Percentiles rank a stretch among this genome's conserved stretches.
Conservation (phyloP, 2,329 filamentous ascomycete genomes). For the Trichoderma atrobrunneum region DNA sequence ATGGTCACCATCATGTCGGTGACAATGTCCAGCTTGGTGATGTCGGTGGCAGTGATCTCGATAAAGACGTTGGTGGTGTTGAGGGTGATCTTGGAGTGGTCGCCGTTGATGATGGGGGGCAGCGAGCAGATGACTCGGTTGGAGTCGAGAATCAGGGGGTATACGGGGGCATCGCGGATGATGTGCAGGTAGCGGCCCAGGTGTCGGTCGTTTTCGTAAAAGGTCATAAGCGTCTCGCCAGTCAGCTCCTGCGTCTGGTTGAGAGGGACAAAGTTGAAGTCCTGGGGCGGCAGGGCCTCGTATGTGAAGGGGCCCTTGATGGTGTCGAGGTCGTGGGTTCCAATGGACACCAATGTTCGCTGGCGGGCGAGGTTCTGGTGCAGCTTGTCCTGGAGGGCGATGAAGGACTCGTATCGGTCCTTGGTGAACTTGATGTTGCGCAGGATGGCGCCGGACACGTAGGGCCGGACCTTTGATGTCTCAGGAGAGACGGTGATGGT, state of each 20-base stretch:
- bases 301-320: conserved; percentile 95
- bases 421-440: conserved; percentile 89
- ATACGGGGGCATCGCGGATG: conserved; percentile 87
- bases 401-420: conserved; percentile 94
- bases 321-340: conserved; percentile 93
- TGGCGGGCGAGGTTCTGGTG: conserved; percentile 94
- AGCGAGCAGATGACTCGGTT: conserved; percentile 86
- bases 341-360: conserved; percentile 91
- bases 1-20: conserved; percentile 94
- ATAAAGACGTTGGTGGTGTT: conserved; percentile 94
- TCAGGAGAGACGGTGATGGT: conserved; percentile 75
- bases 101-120: conserved; percentile 95
- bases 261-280: conserved; percentile 86
- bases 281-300: conserved; percentile 84
- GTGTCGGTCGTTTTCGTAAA: conserved; percentile 94
- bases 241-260: conserved; percentile 91
- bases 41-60: conserved; percentile 93
- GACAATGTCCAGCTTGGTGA: conserved; percentile 94
- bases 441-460: conserved; percentile 85
- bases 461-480: conserved; percentile 77
- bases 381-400: conserved; percentile 93
- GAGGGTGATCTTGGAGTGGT: conserved; percentile 93
- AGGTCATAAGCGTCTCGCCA: conserved; percentile 83
- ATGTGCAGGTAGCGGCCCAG: conserved; percentile 89
- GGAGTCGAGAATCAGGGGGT: conserved; percentile 92